Evolutionary conservation across 2,329 filamentous ascomycete genomes (phyloP), one percentile per base, ranked within the genome.

Genomic region (Colletotrichum tropicale): DNA sequence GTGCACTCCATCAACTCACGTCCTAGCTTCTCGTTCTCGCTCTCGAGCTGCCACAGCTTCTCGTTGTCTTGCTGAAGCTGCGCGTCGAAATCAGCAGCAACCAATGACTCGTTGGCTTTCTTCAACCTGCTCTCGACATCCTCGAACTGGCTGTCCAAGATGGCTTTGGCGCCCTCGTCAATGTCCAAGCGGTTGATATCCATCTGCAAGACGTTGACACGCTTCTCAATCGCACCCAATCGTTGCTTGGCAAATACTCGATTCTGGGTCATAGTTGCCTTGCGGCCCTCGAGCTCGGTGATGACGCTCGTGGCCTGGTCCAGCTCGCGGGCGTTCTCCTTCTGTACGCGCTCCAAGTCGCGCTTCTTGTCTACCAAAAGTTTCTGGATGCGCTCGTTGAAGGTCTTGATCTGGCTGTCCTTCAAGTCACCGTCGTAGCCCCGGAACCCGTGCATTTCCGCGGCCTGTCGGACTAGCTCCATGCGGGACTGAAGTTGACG

Each of bases 1-100:
- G 94, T 98, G 74, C 94, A 95, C 80, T 98, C 94, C 10, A 96
- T 90, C 43, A 98, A 90, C 81, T 98, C 96, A n/a, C 90, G 87
- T 60, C 94, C 93, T 32, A 98, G 88, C 78, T 89, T 92, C 43
- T 94, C 92, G 75, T 91, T 93, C 80, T 94, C 92, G 24, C 90
- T 91, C 80, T 98, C 95, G 3, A 98, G 85, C 58, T 90, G 88
- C 76, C 91, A 91, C 13, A 98, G 87, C 77, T 92, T 90, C 16
- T 88, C 85, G 66, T 95, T 93, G 68, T 93, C 91, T 36, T 91
- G 87, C 61, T 92, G 89, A 24, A 98, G 89, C 77, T 94, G 92
- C 32, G 87, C 86, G 77, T 98, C 96, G 87, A 93, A 95, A 15
- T 92, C 90, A 13, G 92, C 90, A 21, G 85, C 86, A 43, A 92